phyloP scores from a whole-genome alignment of 805 yeast species.

The Myxozyma kluyveri region DNA sequence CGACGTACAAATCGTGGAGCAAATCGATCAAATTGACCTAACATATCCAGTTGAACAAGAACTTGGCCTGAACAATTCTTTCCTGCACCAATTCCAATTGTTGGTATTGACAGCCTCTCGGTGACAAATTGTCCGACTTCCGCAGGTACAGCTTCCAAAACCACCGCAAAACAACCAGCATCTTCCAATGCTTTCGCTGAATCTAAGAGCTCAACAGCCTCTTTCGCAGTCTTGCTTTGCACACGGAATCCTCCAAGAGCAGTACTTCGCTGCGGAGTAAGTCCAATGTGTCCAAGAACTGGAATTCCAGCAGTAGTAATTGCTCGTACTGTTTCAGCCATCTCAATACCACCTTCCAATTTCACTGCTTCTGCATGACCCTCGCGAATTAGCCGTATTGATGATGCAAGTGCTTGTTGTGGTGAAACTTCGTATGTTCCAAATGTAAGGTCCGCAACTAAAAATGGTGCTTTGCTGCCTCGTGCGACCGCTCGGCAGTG shows the following conservation, averaged over 20 bases:
- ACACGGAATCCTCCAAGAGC: slow-evolving; percentile 82
- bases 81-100: slow-evolving; percentile 97
- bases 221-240: slow-evolving; percentile 61
- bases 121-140: slow-evolving; percentile 67
- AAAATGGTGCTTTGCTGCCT: slow-evolving; percentile 61
- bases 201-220: slow-evolving; percentile 56
- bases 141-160: slow-evolving; percentile 84
- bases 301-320: slow-evolving; percentile 75
- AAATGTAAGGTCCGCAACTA: slow-evolving; percentile 85
- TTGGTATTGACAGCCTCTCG: slow-evolving; percentile 59
- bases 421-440: slow-evolving; percentile 73
- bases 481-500: slow-evolving; percentile 74
- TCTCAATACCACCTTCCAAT: slow-evolving; percentile 74
- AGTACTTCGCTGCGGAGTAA: slow-evolving; percentile 84
- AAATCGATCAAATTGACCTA: slow-evolving; percentile 59
- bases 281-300: slow-evolving; percentile 86
- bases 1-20: slow-evolving; percentile 73
- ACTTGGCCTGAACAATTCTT: slow-evolving; percentile 82
- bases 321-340: slow-evolving; percentile 52
- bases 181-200: slow-evolving; percentile 69
- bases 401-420: slow-evolving; percentile 59
- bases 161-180: slow-evolving; percentile 72
- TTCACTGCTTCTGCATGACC: slow-evolving; percentile 73
- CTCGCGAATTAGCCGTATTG: slow-evolving; percentile 52
- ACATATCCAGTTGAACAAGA: slow-evolving; percentile 76